Evolutionary conservation across 495 filamentous ascomycete genomes (phyloP).

Genomic region (Friedmanniomyces endolithicus): DNA sequence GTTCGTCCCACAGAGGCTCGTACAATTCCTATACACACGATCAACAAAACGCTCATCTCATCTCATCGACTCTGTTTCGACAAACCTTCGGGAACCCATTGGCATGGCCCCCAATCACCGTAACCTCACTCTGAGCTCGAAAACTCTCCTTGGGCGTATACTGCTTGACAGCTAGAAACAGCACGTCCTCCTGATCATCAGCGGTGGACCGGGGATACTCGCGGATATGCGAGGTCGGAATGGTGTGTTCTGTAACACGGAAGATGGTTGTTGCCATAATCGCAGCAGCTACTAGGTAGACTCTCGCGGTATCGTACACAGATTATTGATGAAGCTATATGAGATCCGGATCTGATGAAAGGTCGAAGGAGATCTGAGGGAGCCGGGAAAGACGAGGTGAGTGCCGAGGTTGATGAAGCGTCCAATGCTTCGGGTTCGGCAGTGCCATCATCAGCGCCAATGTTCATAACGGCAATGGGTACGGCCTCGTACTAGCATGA

Average conservation of each 20-base stretch:
- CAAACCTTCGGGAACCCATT: conserved; percentile 36
- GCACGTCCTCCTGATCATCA: conserved; percentile 28
- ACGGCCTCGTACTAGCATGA: no score
- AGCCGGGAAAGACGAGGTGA: no score
- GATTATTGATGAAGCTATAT: no score
- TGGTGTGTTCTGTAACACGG: conserved; percentile 27
- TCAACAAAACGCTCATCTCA: neutral
- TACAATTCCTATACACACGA: conserved; percentile 29
- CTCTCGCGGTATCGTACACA: no score
- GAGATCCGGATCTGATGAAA: no score
- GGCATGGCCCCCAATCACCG: conserved; percentile 37
- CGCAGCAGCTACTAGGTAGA: neutral
- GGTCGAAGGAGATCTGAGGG: no score
- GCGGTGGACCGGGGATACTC: conserved; percentile 27
- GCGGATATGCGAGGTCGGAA: conserved; percentile 30
- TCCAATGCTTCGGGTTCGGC: no score
- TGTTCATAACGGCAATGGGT: no score
- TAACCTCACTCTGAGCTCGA: conserved; percentile 26
- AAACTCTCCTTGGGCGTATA: conserved; percentile 31
- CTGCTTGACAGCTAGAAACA: conserved; percentile 36
- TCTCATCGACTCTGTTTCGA: neutral
- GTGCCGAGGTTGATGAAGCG: no score
- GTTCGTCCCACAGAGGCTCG: conserved; percentile 38
- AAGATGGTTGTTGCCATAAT: conserved; percentile 12
- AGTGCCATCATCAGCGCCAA: no score